Conservation (phyloP, 1,284 basidiomycete species). For the Papiliotrema laurentii region DNA sequence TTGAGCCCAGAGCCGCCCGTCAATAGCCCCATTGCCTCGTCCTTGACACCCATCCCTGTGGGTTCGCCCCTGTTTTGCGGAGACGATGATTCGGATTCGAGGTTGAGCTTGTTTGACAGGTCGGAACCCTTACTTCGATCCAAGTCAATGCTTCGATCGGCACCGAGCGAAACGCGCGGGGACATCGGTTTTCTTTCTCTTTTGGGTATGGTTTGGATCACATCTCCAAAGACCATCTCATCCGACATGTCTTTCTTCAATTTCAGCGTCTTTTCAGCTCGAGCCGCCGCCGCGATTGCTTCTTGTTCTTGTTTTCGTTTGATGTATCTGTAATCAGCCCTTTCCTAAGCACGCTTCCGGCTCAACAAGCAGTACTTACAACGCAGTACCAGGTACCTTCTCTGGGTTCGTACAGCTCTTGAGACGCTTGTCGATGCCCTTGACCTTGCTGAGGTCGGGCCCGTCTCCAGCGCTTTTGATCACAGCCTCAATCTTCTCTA, state of each 20-base stretch:
- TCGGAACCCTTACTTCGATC: neutral
- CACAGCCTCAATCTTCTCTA: slow-evolving; percentile 57
- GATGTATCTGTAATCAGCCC: slow-evolving; percentile 36
- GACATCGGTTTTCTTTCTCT: slow-evolving; percentile 12
- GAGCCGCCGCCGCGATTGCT: slow-evolving; percentile 24
- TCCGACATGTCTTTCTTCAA: slow-evolving; percentile 14
- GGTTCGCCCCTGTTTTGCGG: no score
- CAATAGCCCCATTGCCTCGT: slow-evolving; percentile 26
- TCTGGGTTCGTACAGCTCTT: slow-evolving; percentile 88
- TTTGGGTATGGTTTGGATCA: slow-evolving; percentile 7
- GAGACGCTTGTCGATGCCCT: slow-evolving; percentile 77
- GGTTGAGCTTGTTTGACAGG: neutral
- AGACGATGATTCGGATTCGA: slow-evolving; percentile 4
- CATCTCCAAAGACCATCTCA: slow-evolving; percentile 30
- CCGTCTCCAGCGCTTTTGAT: slow-evolving; percentile 58
- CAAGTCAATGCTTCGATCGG: neutral
- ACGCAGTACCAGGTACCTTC: slow-evolving; percentile 78
- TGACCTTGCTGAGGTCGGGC: slow-evolving; percentile 74
- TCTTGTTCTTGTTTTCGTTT: slow-evolving; percentile 47
- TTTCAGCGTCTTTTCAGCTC: slow-evolving; percentile 34
- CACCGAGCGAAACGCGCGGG: slow-evolving; percentile 12
- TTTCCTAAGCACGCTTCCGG: neutral
- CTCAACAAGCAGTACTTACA: slow-evolving; percentile 45
- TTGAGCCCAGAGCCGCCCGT: slow-evolving; percentile 24
- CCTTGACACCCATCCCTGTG: slow-evolving; percentile 30